Evolutionary conservation across 192 early-diverging fungal genomes (phyloP).

Genomic region (Polychytrium aggregatum): DNA sequence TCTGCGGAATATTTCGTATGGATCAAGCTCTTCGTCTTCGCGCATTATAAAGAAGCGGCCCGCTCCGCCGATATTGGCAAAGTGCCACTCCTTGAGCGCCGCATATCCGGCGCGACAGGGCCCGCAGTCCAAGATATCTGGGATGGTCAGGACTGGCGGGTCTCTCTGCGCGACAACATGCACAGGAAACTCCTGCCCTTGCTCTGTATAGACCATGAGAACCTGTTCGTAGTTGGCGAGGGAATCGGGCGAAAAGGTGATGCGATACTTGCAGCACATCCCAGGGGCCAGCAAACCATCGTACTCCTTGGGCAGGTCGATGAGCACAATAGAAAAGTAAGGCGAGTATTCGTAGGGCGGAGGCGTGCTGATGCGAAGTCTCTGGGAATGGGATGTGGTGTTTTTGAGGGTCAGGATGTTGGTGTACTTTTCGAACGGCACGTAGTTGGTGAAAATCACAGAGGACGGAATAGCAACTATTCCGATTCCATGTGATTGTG

Average conservation of each 20-base stretch:
- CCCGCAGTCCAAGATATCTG: slow-evolving; percentile 31
- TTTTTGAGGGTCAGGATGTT: slow-evolving; percentile 33
- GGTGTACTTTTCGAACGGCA: slow-evolving; percentile 28
- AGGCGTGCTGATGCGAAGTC: slow-evolving; percentile 24
- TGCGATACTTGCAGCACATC: slow-evolving; percentile 22
- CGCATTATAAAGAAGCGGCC: slow-evolving; percentile 28
- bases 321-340: slow-evolving; percentile 19
- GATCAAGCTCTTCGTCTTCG: slow-evolving; percentile 10
- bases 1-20: slow-evolving; percentile 21
- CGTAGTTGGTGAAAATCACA: slow-evolving; percentile 29
- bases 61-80: slow-evolving; percentile 27
- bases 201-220: slow-evolving; percentile 29
- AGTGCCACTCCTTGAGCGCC: slow-evolving; percentile 16
- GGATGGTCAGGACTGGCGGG: slow-evolving; percentile 26
- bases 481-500: background rate
- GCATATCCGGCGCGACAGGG: slow-evolving; percentile 26
- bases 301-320: slow-evolving; percentile 13
- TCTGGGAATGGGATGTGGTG: slow-evolving; percentile 16
- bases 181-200: slow-evolving; percentile 10
- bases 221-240: slow-evolving; percentile 23
- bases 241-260: slow-evolving; percentile 30
- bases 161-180: slow-evolving; percentile 20
- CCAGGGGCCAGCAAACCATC: slow-evolving; percentile 36
- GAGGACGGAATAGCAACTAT: slow-evolving; percentile 25
- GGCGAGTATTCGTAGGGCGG: slow-evolving; percentile 24